Conservation (phyloP, 2,329 filamentous ascomycete species). For the Fusarium tuaranense region DNA sequence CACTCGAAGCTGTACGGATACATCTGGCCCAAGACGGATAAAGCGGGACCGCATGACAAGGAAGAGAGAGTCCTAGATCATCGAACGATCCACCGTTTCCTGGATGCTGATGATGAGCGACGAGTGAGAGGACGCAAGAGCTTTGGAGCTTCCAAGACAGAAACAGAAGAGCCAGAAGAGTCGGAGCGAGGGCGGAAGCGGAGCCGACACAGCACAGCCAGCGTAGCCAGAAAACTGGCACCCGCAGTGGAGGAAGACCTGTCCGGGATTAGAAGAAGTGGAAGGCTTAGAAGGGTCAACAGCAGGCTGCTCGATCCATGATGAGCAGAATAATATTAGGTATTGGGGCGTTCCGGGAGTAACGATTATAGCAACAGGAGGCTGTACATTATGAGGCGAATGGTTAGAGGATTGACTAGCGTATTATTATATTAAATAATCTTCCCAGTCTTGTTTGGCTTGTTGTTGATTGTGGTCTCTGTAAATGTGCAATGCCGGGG, state of each 20-base stretch:
- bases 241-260: constrained; percentile 34
- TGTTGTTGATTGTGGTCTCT: neutral
- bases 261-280: constrained; percentile 48
- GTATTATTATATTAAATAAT: neutral
- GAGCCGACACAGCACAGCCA: constrained; percentile 26
- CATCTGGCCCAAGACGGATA: constrained; percentile 95
- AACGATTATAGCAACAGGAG: constrained; percentile 15
- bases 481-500: neutral
- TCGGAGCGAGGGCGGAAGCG: constrained; percentile 42
- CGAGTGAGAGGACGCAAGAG: constrained; percentile 59
- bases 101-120: constrained; percentile 77
- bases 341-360: constrained; percentile 7
- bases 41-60: constrained; percentile 78
- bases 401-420: constrained; percentile 9
- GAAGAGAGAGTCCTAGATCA: constrained; percentile 83
- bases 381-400: constrained; percentile 15
- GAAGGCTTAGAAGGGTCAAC: constrained; percentile 50
- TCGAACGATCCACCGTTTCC: constrained; percentile 86
- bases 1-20: constrained; percentile 97
- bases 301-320: constrained; percentile 44
- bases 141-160: constrained; percentile 44
- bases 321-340: constrained; percentile 10
- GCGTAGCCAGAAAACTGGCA: constrained; percentile 15
- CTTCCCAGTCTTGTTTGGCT: neutral
- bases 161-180: constrained; percentile 42